These are phyloP conservation scores for Entomophthora muscae DNA, from an alignment of 371 early-diverging fungal genomes.

Conservation along the genomic window DNA sequence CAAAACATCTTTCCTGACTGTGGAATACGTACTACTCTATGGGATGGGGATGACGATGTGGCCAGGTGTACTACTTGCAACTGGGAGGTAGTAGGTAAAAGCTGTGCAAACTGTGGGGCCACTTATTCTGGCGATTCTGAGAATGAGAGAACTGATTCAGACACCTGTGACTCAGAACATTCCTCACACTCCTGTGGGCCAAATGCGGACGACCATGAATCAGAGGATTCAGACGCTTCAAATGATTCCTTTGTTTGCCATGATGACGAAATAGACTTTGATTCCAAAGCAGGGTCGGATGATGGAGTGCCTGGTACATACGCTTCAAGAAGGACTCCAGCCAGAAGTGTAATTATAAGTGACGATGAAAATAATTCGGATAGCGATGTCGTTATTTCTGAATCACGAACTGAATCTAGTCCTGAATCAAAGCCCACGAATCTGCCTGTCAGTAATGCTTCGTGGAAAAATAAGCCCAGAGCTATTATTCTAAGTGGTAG, in stretches of 20 bases:
- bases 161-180: not conserved
- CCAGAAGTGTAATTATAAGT: too few relatives aligned
- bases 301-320: too few relatives aligned
- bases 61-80: not conserved
- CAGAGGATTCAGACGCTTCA: not conserved
- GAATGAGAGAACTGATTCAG: not conserved
- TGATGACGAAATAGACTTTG: not conserved
- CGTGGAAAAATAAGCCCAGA: too few relatives aligned
- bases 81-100: not conserved
- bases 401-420: too few relatives aligned
- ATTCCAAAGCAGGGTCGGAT: not conserved
- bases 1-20: conserved; percentile 1
- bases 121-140: not conserved
- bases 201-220: not conserved
- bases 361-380: too few relatives aligned
- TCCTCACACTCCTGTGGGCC: not conserved
- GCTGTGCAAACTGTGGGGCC: not conserved
- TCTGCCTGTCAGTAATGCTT: too few relatives aligned
- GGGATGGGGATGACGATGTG: conserved; percentile 4
- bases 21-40: not conserved
- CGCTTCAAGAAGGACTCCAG: too few relatives aligned
- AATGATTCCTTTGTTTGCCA: conserved; percentile 1
- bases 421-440: too few relatives aligned
- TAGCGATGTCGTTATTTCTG: too few relatives aligned
- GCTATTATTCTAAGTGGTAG: too few relatives aligned